Evolutionary conservation across 78 protist genomes (phyloP).

Genomic region (Pigoraptor vietnamica): DNA sequence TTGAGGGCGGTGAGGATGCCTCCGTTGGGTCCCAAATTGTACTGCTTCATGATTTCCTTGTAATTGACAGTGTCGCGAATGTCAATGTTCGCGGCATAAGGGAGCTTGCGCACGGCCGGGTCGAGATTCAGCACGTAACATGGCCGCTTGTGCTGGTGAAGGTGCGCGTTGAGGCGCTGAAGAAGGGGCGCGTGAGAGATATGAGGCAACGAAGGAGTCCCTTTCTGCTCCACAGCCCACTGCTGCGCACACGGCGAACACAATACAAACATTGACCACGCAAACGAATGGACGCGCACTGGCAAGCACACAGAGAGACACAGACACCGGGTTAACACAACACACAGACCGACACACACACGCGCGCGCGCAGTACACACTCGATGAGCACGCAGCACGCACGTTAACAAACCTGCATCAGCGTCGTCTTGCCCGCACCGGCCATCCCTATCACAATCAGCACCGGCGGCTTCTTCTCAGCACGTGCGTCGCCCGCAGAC

Average conservation of each 20-base stretch:
- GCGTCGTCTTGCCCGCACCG: slow-evolving; percentile 96
- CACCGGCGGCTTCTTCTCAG: slow-evolving; percentile 63
- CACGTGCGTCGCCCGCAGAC: no score
- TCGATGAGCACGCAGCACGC: neutral
- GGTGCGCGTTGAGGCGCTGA: slow-evolving; percentile 56
- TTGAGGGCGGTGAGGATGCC: slow-evolving; percentile 95
- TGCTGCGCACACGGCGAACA: no score
- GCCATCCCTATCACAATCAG: slow-evolving; percentile 95
- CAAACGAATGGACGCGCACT: neutral
- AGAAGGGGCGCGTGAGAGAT: neutral
- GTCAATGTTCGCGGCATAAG: slow-evolving; percentile 91
- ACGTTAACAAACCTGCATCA: slow-evolving; percentile 77
- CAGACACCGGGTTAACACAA: no score
- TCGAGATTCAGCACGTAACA: slow-evolving; percentile 90
- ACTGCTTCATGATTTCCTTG: slow-evolving; percentile 93
- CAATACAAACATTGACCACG: neutral
- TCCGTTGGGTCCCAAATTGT: slow-evolving; percentile 97
- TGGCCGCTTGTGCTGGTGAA: slow-evolving; percentile 41
- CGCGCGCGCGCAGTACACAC: neutral
- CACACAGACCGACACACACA: neutral
- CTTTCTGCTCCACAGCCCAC: neutral
- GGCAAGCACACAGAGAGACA: no score
- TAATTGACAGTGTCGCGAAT: slow-evolving; percentile 97
- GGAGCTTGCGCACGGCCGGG: slow-evolving; percentile 78
- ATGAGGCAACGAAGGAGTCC: no score